A percentile compares a stretch with the other conserved stretches of the same genome.
Evolutionary conservation across 805 yeast genomes (phyloP).

Genomic region (Ascoidea tarda): DNA sequence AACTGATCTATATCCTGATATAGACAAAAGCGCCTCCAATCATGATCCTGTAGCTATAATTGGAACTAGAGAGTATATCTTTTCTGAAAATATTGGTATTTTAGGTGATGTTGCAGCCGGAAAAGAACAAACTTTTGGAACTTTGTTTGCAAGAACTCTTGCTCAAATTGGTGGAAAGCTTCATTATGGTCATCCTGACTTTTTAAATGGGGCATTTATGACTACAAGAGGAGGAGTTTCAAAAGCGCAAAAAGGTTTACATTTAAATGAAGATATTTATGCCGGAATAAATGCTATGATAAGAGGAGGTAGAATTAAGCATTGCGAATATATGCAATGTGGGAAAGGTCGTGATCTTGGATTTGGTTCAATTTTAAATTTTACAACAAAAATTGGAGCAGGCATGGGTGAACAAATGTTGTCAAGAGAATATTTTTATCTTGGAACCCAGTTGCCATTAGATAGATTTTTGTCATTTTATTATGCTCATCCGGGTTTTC

Average conservation of each 20-base stretch:
- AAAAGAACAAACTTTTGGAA: constrained; percentile 80
- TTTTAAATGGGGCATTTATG: constrained; percentile 63
- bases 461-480: constrained; percentile 71
- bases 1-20: constrained; percentile 17
- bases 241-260: constrained; percentile 72
- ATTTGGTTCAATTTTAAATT: constrained; percentile 68
- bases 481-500: constrained; percentile 83
- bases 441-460: constrained; percentile 63
- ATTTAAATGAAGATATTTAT: constrained; percentile 73
- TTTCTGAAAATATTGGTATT: constrained; percentile 71
- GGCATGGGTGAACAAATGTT: constrained; percentile 87
- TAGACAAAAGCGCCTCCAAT: constrained; percentile 24
- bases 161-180: constrained; percentile 75
- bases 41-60: constrained; percentile 63
- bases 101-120: constrained; percentile 83
- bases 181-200: constrained; percentile 83
- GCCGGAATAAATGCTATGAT: constrained; percentile 74
- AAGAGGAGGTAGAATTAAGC: constrained; percentile 76
- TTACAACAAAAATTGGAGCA: constrained; percentile 76
- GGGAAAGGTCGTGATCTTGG: constrained; percentile 84
- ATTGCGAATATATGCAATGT: constrained; percentile 73
- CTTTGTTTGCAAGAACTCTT: constrained; percentile 68
- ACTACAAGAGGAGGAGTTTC: constrained; percentile 81
- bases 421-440: constrained; percentile 67
- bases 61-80: constrained; percentile 75